Conservation (phyloP, 345 rosid genomes). For the Jatropha curcas region DNA sequence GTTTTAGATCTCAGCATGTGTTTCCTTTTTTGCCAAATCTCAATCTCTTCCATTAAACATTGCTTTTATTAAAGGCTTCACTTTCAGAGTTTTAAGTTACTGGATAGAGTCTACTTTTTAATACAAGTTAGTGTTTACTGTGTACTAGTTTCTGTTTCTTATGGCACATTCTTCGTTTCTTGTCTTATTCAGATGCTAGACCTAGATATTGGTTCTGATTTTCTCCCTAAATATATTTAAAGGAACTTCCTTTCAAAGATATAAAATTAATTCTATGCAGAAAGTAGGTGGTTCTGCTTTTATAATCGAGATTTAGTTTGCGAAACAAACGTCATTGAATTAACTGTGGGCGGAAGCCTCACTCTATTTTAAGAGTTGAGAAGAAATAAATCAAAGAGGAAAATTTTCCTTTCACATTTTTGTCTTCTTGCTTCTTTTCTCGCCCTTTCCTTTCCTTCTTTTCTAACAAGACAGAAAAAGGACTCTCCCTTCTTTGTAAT, state of each 20-base stretch:
- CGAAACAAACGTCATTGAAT: background rate
- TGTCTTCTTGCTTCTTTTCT: too few relatives aligned
- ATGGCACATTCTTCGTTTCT: background rate
- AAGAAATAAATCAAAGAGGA: too few relatives aligned
- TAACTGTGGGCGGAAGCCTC: background rate
- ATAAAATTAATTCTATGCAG: background rate
- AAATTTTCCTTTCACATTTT: too few relatives aligned
- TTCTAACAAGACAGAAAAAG: too few relatives aligned
- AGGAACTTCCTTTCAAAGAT: background rate
- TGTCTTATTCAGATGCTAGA: background rate
- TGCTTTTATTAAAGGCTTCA: background rate
- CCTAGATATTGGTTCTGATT: background rate
- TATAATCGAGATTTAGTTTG: background rate
- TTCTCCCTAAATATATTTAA: too few relatives aligned
- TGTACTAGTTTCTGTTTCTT: background rate
- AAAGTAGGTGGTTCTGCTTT: background rate
- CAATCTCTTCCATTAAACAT: background rate
- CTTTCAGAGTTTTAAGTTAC: slow-evolving; percentile 10
- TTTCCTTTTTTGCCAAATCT: slow-evolving; percentile 17
- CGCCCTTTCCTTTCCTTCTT: too few relatives aligned
- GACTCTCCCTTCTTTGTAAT: too few relatives aligned
- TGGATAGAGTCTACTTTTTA: background rate
- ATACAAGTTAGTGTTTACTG: too few relatives aligned
- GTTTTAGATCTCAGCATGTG: slow-evolving; percentile 21
- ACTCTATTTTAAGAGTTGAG: background rate